phyloP scores from a whole-genome alignment of 2,329 filamentous ascomycete species.

The Phialophora tarda region DNA sequence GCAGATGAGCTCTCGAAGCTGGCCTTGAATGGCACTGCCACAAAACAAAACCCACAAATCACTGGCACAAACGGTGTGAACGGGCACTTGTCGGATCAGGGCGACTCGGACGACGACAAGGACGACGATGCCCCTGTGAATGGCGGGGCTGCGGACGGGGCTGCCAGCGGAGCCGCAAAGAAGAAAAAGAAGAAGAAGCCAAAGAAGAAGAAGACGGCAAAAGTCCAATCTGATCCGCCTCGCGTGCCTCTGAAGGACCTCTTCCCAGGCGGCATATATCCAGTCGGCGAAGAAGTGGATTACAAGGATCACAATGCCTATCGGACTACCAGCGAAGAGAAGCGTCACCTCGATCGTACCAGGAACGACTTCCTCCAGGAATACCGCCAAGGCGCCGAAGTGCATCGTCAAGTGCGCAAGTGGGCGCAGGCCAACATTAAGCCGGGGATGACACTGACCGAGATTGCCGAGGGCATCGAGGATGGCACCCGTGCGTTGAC shows the following conservation, averaged over 20 bases:
- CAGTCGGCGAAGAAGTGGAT: slow-evolving; percentile 77
- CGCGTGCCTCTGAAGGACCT: slow-evolving; percentile 74
- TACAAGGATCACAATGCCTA: slow-evolving; percentile 78
- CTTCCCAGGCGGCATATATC: slow-evolving; percentile 74
- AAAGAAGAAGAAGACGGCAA: slow-evolving; percentile 70
- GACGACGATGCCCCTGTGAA: slow-evolving; percentile 55
- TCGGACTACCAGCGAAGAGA: slow-evolving; percentile 83
- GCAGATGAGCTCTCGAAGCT: slow-evolving; percentile 41
- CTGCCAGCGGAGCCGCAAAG: slow-evolving; percentile 63
- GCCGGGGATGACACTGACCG: slow-evolving; percentile 78
- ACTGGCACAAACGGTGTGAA: slow-evolving; percentile 46
- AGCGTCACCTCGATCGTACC: slow-evolving; percentile 79
- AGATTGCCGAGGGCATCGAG: slow-evolving; percentile 88
- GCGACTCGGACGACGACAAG: slow-evolving; percentile 61
- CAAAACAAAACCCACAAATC: slow-evolving; percentile 35
- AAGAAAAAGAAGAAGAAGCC: slow-evolving; percentile 84
- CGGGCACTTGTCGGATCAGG: slow-evolving; percentile 56
- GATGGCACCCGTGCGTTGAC: slow-evolving; percentile 77
- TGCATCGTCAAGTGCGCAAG: slow-evolving; percentile 85
- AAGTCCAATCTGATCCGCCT: slow-evolving; percentile 76
- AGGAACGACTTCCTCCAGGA: slow-evolving; percentile 79
- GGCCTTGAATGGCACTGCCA: slow-evolving; percentile 44
- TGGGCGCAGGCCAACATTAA: slow-evolving; percentile 81
- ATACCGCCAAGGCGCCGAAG: slow-evolving; percentile 83
- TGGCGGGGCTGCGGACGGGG: slow-evolving; percentile 44